phyloP scores from a whole-genome alignment of 2,329 filamentous ascomycete species.

The Trichoderma breve region DNA sequence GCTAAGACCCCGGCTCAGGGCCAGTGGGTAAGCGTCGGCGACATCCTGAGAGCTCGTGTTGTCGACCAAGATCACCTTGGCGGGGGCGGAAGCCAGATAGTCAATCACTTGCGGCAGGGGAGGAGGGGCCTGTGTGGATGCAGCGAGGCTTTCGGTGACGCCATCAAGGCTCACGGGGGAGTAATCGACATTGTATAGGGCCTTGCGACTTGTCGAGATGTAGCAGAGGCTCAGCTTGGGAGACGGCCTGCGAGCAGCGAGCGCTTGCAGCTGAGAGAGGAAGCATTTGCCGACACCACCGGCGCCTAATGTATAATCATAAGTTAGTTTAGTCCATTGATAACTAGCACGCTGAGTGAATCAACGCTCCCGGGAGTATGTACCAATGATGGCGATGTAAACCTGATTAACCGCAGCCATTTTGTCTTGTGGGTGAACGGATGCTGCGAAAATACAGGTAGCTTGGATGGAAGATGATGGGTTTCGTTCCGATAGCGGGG shows the following conservation, averaged over 20 bases:
- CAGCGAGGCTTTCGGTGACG: constrained; percentile 60
- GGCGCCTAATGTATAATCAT: constrained; percentile 58
- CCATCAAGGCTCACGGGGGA: constrained; percentile 61
- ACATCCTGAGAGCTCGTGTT: constrained; percentile 91
- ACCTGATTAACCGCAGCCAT: constrained; percentile 50
- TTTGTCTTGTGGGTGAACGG: constrained; percentile 4
- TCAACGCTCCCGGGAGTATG: background rate
- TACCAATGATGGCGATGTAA: constrained; percentile 54
- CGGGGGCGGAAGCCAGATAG: constrained; percentile 75
- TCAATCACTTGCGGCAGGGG: constrained; percentile 68
- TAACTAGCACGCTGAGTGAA: background rate
- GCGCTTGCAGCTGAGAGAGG: constrained; percentile 72
- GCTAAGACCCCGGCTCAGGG: constrained; percentile 78
- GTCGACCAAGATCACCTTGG: constrained; percentile 82
- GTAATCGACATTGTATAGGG: constrained; percentile 73
- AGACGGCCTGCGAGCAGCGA: constrained; percentile 64
- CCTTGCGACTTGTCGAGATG: constrained; percentile 81
- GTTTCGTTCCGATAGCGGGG: constrained; percentile 38
- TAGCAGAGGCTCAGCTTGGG: constrained; percentile 76
- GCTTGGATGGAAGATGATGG: constrained; percentile 26
- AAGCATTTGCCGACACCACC: constrained; percentile 93
- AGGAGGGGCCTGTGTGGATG: constrained; percentile 63
- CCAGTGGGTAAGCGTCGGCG: constrained; percentile 76
- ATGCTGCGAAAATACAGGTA: constrained; percentile 16
- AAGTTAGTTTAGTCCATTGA: constrained; percentile 21